Evolutionary conservation across 768 basidiomycete species (phyloP), one percentile per base, ranked within the genome.

Genomic region (Kwoniella sp.): DNA sequence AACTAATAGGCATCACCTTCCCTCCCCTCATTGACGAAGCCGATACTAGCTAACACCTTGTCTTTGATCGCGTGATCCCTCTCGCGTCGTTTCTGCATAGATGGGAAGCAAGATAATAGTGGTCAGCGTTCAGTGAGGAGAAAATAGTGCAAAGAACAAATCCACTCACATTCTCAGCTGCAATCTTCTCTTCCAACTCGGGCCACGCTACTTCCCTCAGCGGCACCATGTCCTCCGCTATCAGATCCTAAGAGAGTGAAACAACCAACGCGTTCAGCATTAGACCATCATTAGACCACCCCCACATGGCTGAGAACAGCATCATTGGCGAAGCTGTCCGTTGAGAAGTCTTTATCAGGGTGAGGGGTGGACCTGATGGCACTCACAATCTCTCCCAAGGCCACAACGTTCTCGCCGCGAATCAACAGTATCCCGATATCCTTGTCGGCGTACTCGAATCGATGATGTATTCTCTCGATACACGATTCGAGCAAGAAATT

Each of bases 401-500:
- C 82, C 33, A 98, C 96, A 17, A 99, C 96, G 79, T 99, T 99
- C 84, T 99, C 96, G 53, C 96, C 96, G 58, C 96, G 87, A 70
- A 99, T 93, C 68, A 98, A 85, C 81, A 91, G 93, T 27, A 99
- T 85, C 21, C 70, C 70, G 30, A 78, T 59, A 69, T 78, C 74
- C 29, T 60, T 49, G 77, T 98, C 92, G 15, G 92, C 93, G 79
- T 88, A 97, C 54, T 88, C 86, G 74, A 88, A 87, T 59, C 86
- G 89, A 74, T 94, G 89, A 82, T 92, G 91, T 85, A 97, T 89
- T 64, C 93, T 87, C 81, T 99, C 96, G 68, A 93, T 87, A 12
- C 93, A 93, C 79, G 92, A 90, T 80, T 97, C 94, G 48, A 98
- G 85, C 8, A 99, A 92, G 70, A 99, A 89, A 81, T 99, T 99